A percentile compares a stretch with the other conserved stretches of the same genome.
phyloP scores from a whole-genome alignment of 2,329 filamentous ascomycete genomes.

The Alternaria sp. region DNA sequence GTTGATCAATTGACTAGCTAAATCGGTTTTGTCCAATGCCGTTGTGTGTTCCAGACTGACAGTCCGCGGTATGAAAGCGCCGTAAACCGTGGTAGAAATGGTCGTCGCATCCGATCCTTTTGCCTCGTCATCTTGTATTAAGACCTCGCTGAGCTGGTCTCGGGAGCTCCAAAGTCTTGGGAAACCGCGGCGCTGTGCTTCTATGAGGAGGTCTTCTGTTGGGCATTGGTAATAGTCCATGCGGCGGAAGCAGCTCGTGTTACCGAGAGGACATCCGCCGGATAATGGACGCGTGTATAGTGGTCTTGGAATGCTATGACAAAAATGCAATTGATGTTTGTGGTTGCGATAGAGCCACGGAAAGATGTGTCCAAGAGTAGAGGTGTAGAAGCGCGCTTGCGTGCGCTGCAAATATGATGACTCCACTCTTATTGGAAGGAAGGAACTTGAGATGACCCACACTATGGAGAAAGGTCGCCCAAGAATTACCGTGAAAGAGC shows the following conservation, averaged over 20 bases:
- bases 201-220: conserved; percentile 17
- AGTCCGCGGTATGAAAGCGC: neutral
- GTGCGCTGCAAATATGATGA: neutral
- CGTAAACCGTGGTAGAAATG: conserved; percentile 11
- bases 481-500: neutral
- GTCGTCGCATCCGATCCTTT: conserved; percentile 30
- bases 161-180: conserved; percentile 7
- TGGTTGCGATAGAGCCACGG: neutral
- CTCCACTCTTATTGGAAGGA: neutral
- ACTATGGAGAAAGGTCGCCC: neutral
- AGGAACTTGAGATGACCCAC: neutral
- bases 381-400: conserved; percentile 1
- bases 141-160: conserved; percentile 29
- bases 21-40: conserved; percentile 16
- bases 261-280: neutral
- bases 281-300: neutral
- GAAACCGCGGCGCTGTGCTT: conserved; percentile 24
- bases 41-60: conserved; percentile 2
- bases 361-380: neutral
- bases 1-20: conserved; percentile 20
- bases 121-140: conserved; percentile 25
- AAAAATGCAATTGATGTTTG: too few relatives aligned
- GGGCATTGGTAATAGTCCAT: conserved; percentile 39
- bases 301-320: neutral
- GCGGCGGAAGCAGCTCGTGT: neutral